Evolutionary conservation across 768 basidiomycete genomes (phyloP).

Genomic region (Rhodotorula graminis): DNA sequence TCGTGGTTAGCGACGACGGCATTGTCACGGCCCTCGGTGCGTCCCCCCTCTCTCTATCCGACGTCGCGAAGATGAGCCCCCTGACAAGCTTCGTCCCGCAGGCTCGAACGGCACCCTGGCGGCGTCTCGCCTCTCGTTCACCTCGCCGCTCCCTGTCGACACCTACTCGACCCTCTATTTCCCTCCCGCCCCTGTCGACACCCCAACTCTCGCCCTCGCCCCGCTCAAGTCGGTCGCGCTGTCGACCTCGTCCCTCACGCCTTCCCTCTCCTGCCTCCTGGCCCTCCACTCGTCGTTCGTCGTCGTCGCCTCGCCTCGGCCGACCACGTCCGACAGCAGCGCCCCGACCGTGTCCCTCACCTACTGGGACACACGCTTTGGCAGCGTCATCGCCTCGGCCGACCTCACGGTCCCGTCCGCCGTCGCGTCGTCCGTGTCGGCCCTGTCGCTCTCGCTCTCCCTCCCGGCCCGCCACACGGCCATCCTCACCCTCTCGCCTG

Average conservation of each 20-base stretch:
- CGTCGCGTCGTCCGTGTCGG: conserved; percentile 13
- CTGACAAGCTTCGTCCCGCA: neutral
- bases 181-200: neutral
- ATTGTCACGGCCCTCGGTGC: conserved; percentile 27
- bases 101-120: conserved; percentile 22
- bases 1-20: conserved; percentile 35
- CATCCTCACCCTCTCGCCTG: conserved; percentile 13
- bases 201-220: conserved; percentile 1
- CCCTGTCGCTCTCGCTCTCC: conserved; percentile 11
- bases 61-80: neutral
- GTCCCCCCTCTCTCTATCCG: neutral
- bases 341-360: conserved; percentile 17
- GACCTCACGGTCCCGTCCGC: conserved; percentile 33
- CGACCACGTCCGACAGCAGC: neutral
- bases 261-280: conserved; percentile 14
- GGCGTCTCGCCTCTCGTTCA: conserved; percentile 23
- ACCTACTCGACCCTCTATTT: conserved; percentile 17
- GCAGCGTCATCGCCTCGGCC: conserved; percentile 26
- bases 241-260: conserved; percentile 13
- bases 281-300: conserved; percentile 37
- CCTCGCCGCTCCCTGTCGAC: neutral
- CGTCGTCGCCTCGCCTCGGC: conserved; percentile 16
- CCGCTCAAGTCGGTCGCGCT: conserved; percentile 27
- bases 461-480: conserved; percentile 20
- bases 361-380: conserved; percentile 37